Conservation (phyloP, 1,284 basidiomycete genomes). For the Ustilago trichophora region DNA sequence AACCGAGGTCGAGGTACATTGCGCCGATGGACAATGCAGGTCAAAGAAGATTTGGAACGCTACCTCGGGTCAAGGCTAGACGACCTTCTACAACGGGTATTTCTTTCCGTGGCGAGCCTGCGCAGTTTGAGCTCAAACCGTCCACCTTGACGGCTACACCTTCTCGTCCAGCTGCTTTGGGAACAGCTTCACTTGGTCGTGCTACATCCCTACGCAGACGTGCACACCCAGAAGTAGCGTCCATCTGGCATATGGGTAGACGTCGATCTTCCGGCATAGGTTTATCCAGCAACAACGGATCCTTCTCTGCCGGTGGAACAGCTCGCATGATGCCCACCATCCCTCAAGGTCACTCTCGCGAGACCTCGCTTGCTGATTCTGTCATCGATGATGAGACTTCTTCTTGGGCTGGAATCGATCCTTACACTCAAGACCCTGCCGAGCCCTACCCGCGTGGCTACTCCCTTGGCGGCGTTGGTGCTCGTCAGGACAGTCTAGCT, state of each 20-base stretch:
- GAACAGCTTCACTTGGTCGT: slow-evolving; percentile 12
- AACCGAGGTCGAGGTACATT: background rate
- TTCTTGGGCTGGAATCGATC: slow-evolving; percentile 15
- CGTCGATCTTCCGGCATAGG: slow-evolving; percentile 27
- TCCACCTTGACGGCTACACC: background rate
- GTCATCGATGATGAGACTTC: background rate
- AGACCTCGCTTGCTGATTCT: slow-evolving; percentile 19
- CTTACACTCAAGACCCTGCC: slow-evolving; percentile 2
- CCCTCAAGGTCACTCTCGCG: slow-evolving; percentile 29
- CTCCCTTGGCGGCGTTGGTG: background rate
- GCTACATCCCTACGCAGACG: slow-evolving; percentile 1
- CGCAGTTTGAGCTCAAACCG: slow-evolving; percentile 6
- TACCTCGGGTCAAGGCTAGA: slow-evolving; percentile 3
- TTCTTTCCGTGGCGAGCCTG: slow-evolving; percentile 17
- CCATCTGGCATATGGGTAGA: slow-evolving; percentile 28
- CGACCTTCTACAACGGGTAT: slow-evolving; percentile 13
- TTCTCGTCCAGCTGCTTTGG: background rate
- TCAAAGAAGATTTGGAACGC: slow-evolving; percentile 2
- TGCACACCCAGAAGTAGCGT: slow-evolving; percentile 5
- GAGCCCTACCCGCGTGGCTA: background rate
- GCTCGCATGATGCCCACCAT: slow-evolving; percentile 32
- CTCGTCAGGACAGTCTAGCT: slow-evolving; percentile 10
- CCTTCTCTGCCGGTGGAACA: slow-evolving; percentile 3
- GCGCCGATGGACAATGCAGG: background rate
- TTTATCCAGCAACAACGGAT: background rate